Evolutionary conservation across 2,329 filamentous ascomycete species (phyloP), one percentile per base, ranked within the genome.

Genomic region (Penicillium vulpinum): DNA sequence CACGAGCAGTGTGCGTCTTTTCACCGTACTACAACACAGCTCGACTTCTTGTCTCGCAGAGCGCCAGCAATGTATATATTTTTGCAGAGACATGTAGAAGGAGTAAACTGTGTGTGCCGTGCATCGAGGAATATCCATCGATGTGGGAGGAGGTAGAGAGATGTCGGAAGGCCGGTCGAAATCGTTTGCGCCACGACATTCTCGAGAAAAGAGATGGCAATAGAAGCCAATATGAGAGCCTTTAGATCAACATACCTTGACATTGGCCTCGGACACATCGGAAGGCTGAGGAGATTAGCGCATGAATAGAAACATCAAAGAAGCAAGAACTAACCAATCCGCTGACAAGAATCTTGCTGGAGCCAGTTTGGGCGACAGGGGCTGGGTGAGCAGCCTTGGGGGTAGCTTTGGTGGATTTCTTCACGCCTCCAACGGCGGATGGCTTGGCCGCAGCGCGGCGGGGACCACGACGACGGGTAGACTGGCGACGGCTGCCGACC

Each of bases 231-330:
- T 81, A 86, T 78, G 75, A 80, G 73, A 80, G 85, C 87, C 88
- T 88, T 83, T 89, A 85, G 83, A 87, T 92, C 89, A 92, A 99
- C 94, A 95, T 99, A 99, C 94, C 94, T 99, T 97, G 83, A 99
- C 95, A 88, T 95, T 91, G 81, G 81, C 82, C 85, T 97, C 93
- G 80, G 87, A 91, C 78, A 99, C 92, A 87, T 99, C 94, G 82
- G 88, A 88, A 77, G 94, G 94, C 91, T 97, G 67, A 33, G 18
- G 9, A 26, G 49, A 77, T 89, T 80, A 89, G 83, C 61, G 43
- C 53, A 29, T 52, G 57, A 41, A 55, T 15, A 7, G 9, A 26
- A 18, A 29, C 2, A 4, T 52, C 10, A 7, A 9, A 38, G 31
- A 31, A 33, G 62, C 11, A 15, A n/a, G 3, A 44, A 78, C 92